Evolutionary conservation across 768 basidiomycete species (phyloP).

Genomic region (Pholiota molesta): DNA sequence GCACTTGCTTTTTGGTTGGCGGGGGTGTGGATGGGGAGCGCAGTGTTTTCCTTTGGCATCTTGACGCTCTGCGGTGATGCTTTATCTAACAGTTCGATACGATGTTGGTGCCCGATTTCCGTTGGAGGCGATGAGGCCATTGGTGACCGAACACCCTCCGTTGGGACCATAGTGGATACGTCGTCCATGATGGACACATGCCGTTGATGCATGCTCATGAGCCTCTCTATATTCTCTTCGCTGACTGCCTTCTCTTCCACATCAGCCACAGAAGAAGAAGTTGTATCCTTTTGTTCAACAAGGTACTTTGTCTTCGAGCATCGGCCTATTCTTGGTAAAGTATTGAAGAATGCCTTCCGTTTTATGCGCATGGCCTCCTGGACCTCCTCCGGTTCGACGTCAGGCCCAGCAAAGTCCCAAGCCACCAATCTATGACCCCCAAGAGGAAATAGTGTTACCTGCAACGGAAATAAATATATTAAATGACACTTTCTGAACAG

Average conservation of each 20-base stretch:
- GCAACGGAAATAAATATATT: neutral
- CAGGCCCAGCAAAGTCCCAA: conserved; percentile 68
- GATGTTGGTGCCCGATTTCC: conserved; percentile 16
- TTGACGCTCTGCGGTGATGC: neutral
- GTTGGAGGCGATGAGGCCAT: conserved; percentile 15
- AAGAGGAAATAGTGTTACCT: conserved; percentile 69
- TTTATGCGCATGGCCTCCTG: conserved; percentile 44
- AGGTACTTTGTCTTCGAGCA: neutral
- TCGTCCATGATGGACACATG: conserved; percentile 30
- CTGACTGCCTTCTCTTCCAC: neutral
- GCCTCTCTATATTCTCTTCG: neutral
- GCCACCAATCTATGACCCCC: conserved; percentile 58
- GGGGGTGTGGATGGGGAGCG: neutral
- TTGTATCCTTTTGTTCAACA: too few species aligned
- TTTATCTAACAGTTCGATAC: conserved; percentile 10
- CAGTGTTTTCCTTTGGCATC: neutral
- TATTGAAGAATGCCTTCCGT: conserved; percentile 28
- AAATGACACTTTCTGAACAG: too few species aligned
- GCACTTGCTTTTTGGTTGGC: neutral
- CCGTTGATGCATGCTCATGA: conserved; percentile 11
- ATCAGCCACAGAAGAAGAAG: neutral
- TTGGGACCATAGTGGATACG: conserved; percentile 21
- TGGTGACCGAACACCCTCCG: conserved; percentile 14
- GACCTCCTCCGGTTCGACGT: conserved; percentile 60
- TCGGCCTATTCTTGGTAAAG: neutral